Conservation (phyloP, 2,329 filamentous ascomycete genomes). For the Lasiodiplodia hormozganensis region DNA sequence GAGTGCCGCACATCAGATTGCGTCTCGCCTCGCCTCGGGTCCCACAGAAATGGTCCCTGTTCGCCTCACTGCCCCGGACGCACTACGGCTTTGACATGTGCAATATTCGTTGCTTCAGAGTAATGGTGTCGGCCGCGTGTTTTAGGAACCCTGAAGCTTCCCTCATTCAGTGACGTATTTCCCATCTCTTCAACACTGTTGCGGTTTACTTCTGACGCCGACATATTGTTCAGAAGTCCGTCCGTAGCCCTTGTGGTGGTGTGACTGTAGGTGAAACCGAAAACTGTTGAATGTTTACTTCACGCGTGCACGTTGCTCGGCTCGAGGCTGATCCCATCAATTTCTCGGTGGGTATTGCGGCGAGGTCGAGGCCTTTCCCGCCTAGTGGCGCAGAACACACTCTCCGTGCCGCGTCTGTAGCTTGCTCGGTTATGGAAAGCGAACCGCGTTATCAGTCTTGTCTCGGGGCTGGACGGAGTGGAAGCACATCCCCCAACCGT, state of each 20-base stretch:
- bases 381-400: background rate
- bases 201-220: conserved; percentile 15
- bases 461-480: background rate
- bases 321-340: conserved; percentile 1
- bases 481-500: background rate
- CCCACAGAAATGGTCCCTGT: conserved; percentile 10
- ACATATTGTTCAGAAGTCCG: background rate
- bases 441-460: conserved; percentile 1
- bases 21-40: conserved; percentile 6
- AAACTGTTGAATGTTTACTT: conserved; percentile 27
- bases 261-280: background rate
- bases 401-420: background rate
- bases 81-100: background rate
- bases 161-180: background rate
- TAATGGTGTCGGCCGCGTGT: background rate
- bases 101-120: conserved; percentile 11
- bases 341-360: background rate
- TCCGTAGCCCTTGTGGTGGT: background rate
- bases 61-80: conserved; percentile 6
- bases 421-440: background rate
- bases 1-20: conserved; percentile 1
- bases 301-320: conserved; percentile 10
- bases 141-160: background rate
- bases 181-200: conserved; percentile 1
- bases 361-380: background rate